Conservation (phyloP, 208 protist species). For the Crithidia thermophila region DNA sequence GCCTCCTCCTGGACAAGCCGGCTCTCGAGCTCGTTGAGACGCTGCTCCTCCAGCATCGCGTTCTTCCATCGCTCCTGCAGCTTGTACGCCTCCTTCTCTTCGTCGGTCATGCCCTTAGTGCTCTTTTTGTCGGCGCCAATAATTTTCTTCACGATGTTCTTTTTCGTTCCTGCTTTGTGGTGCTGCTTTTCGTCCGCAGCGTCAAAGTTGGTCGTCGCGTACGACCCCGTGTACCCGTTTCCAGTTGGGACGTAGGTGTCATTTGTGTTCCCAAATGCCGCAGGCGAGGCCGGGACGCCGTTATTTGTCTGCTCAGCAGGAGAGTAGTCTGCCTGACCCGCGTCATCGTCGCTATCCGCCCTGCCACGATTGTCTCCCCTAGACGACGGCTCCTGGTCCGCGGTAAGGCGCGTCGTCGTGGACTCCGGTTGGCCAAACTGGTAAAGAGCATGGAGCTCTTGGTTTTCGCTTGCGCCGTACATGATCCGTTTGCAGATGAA, state of each 20-base stretch:
- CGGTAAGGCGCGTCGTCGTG: not conserved
- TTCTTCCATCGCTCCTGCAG: conserved; percentile 75
- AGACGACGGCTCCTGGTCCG: not conserved
- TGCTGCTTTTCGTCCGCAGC: not conserved
- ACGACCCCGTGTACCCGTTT: not conserved
- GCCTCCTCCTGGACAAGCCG: conserved; percentile 34
- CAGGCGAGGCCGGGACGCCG: conserved; percentile 15
- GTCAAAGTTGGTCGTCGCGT: not conserved
- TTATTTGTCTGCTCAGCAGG: conserved; percentile 22
- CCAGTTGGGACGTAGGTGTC: conserved; percentile 7
- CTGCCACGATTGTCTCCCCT: not conserved
- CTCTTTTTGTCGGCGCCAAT: conserved; percentile 48
- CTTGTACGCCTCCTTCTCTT: conserved; percentile 40
- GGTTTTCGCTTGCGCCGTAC: conserved; percentile 27
- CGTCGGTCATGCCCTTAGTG: conserved; percentile 44
- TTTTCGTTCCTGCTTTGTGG: conserved; percentile 24
- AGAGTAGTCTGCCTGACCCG: conserved; percentile 26
- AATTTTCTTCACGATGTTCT: conserved; percentile 41
- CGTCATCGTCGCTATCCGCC: not conserved
- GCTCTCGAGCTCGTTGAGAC: conserved; percentile 53
- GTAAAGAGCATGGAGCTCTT: conserved; percentile 44
- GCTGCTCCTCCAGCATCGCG: conserved; percentile 61
- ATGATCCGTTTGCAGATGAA: not conserved
- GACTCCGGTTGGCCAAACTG: conserved; percentile 46
- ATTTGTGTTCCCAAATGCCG: conserved; percentile 24